These are phyloP conservation scores for Pyrenophora graminea DNA, from an alignment of 2,329 filamentous ascomycete species.

Conservation along the genomic window DNA sequence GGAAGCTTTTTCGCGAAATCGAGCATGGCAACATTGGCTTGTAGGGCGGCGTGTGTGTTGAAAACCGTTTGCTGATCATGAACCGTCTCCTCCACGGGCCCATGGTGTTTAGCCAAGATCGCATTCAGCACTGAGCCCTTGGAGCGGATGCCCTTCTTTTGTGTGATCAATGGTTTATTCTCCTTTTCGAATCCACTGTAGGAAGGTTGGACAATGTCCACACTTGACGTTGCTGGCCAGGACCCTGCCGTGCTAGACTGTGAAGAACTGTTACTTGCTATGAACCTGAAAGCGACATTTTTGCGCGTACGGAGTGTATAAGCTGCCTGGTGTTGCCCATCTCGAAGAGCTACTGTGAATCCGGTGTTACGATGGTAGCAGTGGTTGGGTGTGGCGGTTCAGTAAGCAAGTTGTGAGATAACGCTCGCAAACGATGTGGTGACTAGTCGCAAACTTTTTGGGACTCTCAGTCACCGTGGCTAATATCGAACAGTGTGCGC, in stretches of 20 bases:
- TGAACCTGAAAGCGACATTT: neutral
- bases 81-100: neutral
- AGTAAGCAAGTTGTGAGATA: neutral
- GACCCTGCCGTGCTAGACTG: neutral
- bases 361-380: neutral
- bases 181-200: neutral
- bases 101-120: no score
- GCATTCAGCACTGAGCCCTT: no score
- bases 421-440: no score
- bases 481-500: no score
- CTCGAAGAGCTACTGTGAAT: neutral
- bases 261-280: neutral
- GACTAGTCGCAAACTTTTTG: no score
- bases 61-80: neutral
- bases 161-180: no score
- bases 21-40: constrained; percentile 11
- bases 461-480: no score
- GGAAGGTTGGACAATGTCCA: neutral
- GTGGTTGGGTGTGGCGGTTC: neutral
- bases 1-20: constrained; percentile 3
- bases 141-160: no score
- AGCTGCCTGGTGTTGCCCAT: constrained; percentile 7
- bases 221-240: no score
- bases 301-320: constrained; percentile 1
- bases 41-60: neutral